Evolutionary conservation across 2,329 filamentous ascomycete species (phyloP), one percentile per base, ranked within the genome.

Genomic region (Ascochyta rabiei): DNA sequence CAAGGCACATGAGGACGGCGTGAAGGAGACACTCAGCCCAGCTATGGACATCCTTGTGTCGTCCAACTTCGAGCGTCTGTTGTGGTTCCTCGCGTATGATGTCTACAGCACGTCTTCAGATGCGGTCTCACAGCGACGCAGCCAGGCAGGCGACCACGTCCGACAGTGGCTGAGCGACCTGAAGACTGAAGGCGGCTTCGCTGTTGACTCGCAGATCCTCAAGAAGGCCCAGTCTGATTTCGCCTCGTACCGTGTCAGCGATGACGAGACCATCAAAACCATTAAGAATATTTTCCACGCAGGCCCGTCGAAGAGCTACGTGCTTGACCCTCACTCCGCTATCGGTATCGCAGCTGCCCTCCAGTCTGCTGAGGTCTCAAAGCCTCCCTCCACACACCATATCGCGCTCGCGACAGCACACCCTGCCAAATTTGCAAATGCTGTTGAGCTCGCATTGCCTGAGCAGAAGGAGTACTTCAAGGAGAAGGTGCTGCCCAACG

Each of bases 11-110:
- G 77, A 79, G 39, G 85, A 86, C 39, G 91, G 90, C 33, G 91
- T 93, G 59, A 93, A 91, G 78, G 93, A 96, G 79, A 99, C 95
- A 0, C 84, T 96, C 46, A 92, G 89, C 65, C 95, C 95, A 0
- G 95, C 95, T 40, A 98, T 99, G 95, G 95, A 99, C 75, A 98
- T 98, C 62, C 82, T 98, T 3, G 93, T 98, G 12, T 93, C 89
- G 21, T 95, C 89, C 74, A 99, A 99, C 80, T 98, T 99, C 73
- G 95, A 99, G 81, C 86, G 95, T 28, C 82, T 99, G 5, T 82
- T 99, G 10, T 98, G 93, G 93, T 97, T 91, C 81, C 81, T 98
- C 24, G 89, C 91, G 1, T 90, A 91, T 77, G 66, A 71, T 31
- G 71, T 74, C 3, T 74, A 73, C 60, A 73, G 66, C 64, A 67